Evolutionary conservation across 306 rosid species (phyloP), one percentile per base, ranked within the genome.

Genomic region (Castanospermum australe): DNA sequence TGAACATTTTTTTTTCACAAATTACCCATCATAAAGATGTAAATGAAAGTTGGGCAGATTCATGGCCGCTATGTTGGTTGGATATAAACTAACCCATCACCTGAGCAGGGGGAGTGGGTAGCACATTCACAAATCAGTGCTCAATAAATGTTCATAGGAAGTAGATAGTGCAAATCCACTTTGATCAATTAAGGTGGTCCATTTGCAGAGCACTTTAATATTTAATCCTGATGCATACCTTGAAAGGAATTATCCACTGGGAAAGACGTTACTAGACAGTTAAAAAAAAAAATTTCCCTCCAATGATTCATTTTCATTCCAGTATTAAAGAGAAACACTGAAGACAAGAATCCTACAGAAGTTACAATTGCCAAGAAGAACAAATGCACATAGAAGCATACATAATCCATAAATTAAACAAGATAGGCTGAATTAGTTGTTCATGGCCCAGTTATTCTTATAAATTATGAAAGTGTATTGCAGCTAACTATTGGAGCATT

Each of bases 341-440:
- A 39, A 52, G 47, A 59, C 22, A 74, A 41, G 59, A 67, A 30
- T 54, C 51, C 15, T 14, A 5, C 30, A 33, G 15, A 33, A 8
- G 59, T 51, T 32, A 28, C 45, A 28, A 21, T 17, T 66, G 14
- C 36, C n/a, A 64, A 41, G 75, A 18, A 79, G 2, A 38, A 65
- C 50, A 39, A 35, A 20, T n/a, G 35, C 59, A 30, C 28, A 64
- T 54, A 80, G 69, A 73, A 14, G 36, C 70, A 81, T 14, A 64
- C 3, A 22, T 24, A 42, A 44, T 38, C 20, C 67, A 52, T 77
- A 65, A 74, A 60, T 28, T 25, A 30, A 3, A 38, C 48, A 48
- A 61, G 47, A 24, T 36, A 17, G 12, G 59, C 28, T 15, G 32
- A 73, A 56, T 35, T 33, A 54, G 44, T 65, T 41, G 62, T 45